Evolutionary conservation across 1,284 basidiomycete species (phyloP).

Genomic region (Cutaneotrichosporon daszewskae): DNA sequence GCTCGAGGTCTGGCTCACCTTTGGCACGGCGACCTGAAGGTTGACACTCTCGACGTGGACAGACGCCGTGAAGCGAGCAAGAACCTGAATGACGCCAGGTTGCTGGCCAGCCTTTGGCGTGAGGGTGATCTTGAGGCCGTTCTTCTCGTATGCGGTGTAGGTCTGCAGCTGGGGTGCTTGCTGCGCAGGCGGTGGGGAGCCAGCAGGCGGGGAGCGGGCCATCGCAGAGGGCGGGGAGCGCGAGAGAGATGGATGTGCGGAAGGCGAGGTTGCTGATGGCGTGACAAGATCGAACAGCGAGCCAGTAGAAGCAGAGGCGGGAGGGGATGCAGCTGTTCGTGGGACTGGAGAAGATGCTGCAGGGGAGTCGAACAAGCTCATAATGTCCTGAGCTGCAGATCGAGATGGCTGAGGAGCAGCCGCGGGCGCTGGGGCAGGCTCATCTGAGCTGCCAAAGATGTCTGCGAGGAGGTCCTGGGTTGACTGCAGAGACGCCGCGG

Average conservation of each 20-base stretch:
- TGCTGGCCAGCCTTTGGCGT: slow-evolving; percentile 74
- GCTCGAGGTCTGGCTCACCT: slow-evolving; percentile 54
- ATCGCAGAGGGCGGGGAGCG: slow-evolving; percentile 13
- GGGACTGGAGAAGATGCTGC: slow-evolving; percentile 16
- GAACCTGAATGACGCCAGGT: slow-evolving; percentile 81
- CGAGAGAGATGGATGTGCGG: neutral
- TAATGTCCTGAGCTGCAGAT: slow-evolving; percentile 78
- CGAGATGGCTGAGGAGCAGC: slow-evolving; percentile 46
- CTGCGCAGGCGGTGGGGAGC: slow-evolving; percentile 32
- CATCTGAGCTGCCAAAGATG: slow-evolving; percentile 68
- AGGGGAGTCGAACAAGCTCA: slow-evolving; percentile 71
- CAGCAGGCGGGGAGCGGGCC: slow-evolving; percentile 14
- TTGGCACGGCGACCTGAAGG: slow-evolving; percentile 98
- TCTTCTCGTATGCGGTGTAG: slow-evolving; percentile 86
- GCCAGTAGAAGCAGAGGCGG: slow-evolving; percentile 20
- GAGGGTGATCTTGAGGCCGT: slow-evolving; percentile 80
- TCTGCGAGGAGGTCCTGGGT: slow-evolving; percentile 88
- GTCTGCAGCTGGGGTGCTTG: slow-evolving; percentile 56
- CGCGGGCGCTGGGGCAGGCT: slow-evolving; percentile 46
- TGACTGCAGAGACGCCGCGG: slow-evolving; percentile 54
- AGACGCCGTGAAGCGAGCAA: slow-evolving; percentile 75
- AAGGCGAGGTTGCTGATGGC: too few species aligned
- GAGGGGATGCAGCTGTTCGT: slow-evolving; percentile 15
- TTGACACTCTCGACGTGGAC: slow-evolving; percentile 63
- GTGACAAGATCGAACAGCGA: slow-evolving; percentile 41